Evolutionary conservation across 2,329 filamentous ascomycete species (phyloP), one percentile per base, ranked within the genome.

Genomic region (Didymella segeticola): DNA sequence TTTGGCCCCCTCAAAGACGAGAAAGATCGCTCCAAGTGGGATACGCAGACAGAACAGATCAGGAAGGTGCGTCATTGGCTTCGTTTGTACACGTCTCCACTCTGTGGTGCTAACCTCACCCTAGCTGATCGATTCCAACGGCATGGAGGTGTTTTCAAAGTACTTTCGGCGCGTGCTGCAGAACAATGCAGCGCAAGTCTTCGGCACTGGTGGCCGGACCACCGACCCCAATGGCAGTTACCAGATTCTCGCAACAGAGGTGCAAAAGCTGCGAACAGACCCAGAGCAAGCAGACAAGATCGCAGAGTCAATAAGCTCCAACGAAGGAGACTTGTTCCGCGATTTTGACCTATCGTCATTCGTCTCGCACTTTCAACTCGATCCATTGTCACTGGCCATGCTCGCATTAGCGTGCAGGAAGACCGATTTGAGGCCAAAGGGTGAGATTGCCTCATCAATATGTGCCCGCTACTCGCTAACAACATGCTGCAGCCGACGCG

Each of bases 71-170:
- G 84, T 69, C 41, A 47, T 38, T 20, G 47, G 29, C 50, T 37
- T 27, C 36, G 41, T 48, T 45, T 43, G 53, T 49, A 41, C 54
- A 19, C 47, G 25, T 27, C 41, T 43, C 46, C 42, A 22, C 23
- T 37, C 20, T 30, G 10, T 43, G 20, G n/a, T 59, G 52, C 67
- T 73, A 51, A 73, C 55, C 26, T 30, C 23, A 33, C 19, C 11
- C 47, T 62, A 96, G 90, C 87, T 98, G 75, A 89, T 98, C 80
- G 89, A 96, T 86, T 93, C 93, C 70, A 89, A 96, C 92, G 93
- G 93, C 73, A 99, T 99, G 93, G 96, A 99, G 83, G 92, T 97
- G 73, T 97, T 93, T 76, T 88, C 91, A 57, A 96, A 93, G 81
- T 97, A 95, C 77, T 96, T 99, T 78, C 88, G 91, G 77, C 91